These are phyloP conservation scores for Pigoraptor vietnamica DNA, from an alignment of 78 protist species.

Conservation along the genomic window DNA sequence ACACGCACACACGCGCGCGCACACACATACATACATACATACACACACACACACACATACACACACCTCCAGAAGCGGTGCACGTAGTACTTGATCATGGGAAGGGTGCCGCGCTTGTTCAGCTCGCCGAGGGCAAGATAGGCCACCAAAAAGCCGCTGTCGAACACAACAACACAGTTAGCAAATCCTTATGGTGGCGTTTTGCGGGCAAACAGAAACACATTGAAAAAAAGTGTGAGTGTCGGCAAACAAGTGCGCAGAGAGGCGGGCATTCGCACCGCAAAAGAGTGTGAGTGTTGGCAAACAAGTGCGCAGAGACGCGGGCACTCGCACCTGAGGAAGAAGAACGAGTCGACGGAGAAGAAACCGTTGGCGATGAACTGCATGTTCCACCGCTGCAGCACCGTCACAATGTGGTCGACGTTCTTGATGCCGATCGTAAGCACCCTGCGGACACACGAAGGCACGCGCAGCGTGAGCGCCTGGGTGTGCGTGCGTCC, in stretches of 20 bases:
- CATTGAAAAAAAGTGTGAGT: too few species aligned
- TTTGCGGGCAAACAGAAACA: too few species aligned
- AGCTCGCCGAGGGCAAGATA: background rate
- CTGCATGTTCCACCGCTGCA: background rate
- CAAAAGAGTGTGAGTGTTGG: too few species aligned
- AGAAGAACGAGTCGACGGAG: constrained; percentile 4
- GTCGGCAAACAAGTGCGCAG: background rate
- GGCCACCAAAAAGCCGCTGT: background rate
- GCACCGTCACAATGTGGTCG: background rate
- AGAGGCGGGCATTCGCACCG: background rate
- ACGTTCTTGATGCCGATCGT: background rate
- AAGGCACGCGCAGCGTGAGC: too few species aligned
- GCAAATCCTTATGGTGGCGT: too few species aligned
- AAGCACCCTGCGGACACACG: background rate
- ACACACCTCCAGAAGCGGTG: background rate
- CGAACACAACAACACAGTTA: too few species aligned
- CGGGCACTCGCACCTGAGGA: background rate
- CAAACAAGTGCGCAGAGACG: background rate
- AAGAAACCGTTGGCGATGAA: background rate
- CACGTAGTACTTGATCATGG: background rate
- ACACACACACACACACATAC: background rate
- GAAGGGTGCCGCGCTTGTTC: background rate
- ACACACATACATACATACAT: too few species aligned
- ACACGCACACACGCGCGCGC: too few species aligned
- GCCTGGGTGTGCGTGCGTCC: background rate